Conservation (phyloP, 2,329 filamentous ascomycete species). For the Claviceps arundinis region DNA sequence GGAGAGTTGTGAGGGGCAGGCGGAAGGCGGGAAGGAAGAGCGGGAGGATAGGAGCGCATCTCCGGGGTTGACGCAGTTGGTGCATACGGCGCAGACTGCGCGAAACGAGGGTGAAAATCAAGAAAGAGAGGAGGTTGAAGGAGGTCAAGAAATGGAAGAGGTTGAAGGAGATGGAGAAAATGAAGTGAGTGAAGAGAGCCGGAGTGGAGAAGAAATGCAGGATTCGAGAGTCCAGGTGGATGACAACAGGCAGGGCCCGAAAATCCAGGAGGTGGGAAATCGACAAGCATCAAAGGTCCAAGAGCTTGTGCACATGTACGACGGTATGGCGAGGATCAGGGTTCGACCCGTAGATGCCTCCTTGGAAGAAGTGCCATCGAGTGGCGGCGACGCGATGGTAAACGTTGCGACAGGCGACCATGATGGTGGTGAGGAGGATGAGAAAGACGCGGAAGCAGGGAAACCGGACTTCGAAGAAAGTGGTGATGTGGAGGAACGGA, state of each 20-base stretch:
- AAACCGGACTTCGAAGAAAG: background rate
- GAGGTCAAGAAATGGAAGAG: background rate
- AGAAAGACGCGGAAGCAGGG: background rate
- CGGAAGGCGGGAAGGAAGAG: background rate
- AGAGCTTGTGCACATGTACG: slow-evolving; percentile 36
- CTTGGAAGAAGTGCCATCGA: background rate
- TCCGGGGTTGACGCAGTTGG: slow-evolving; percentile 4
- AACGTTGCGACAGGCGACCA: background rate
- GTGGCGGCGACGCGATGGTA: background rate
- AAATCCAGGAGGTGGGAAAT: slow-evolving; percentile 3
- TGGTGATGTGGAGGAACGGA: background rate
- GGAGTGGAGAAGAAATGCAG: too few relatives aligned
- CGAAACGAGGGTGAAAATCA: slow-evolving; percentile 8
- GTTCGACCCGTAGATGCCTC: background rate
- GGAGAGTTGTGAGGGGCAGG: background rate
- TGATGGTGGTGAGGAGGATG: background rate
- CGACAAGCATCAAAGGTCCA: slow-evolving; percentile 32
- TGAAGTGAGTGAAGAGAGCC: too few relatives aligned
- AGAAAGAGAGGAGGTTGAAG: background rate
- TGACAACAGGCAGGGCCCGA: too few relatives aligned
- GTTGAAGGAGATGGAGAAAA: too few relatives aligned
- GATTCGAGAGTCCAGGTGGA: too few relatives aligned
- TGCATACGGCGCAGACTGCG: background rate
- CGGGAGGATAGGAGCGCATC: slow-evolving; percentile 8
- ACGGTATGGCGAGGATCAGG: slow-evolving; percentile 25